These are phyloP conservation scores for Suillus luteus DNA, from an alignment of 768 basidiomycete genomes.

Conservation along the genomic window DNA sequence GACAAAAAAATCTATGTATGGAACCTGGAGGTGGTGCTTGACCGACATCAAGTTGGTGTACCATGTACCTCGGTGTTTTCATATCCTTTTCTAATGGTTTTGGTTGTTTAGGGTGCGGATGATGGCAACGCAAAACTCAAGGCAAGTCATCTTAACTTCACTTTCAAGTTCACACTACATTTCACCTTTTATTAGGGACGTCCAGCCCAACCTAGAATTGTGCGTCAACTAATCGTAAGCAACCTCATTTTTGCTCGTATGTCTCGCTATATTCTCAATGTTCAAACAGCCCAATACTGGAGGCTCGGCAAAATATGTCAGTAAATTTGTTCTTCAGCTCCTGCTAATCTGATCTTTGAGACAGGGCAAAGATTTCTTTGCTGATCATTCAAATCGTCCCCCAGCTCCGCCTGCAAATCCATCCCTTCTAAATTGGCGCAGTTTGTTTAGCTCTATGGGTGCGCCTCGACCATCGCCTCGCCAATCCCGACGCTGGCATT, in stretches of 20 bases:
- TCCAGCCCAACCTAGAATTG: neutral
- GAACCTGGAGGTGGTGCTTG: conserved; percentile 53
- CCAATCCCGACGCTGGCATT: neutral
- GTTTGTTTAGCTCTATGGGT: neutral
- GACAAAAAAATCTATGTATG: conserved; percentile 79
- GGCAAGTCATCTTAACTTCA: neutral
- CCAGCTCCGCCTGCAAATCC: neutral
- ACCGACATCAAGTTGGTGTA: neutral
- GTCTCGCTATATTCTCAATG: no score
- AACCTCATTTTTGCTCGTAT: neutral
- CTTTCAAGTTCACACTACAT: neutral
- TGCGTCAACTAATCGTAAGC: neutral
- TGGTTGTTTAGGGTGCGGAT: neutral
- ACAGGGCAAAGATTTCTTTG: neutral
- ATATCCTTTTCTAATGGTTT: neutral
- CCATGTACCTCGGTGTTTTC: neutral
- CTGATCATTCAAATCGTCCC: neutral
- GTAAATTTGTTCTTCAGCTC: neutral
- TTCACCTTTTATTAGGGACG: neutral
- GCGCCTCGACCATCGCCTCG: neutral
- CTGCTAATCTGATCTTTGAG: neutral
- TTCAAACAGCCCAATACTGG: neutral
- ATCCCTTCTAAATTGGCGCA: neutral
- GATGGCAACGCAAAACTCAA: neutral
- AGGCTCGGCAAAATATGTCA: neutral